Percentiles rank a stretch among this genome's conserved stretches.
Conservation (phyloP, 768 basidiomycete species). For the Cytidiella melzeri region DNA sequence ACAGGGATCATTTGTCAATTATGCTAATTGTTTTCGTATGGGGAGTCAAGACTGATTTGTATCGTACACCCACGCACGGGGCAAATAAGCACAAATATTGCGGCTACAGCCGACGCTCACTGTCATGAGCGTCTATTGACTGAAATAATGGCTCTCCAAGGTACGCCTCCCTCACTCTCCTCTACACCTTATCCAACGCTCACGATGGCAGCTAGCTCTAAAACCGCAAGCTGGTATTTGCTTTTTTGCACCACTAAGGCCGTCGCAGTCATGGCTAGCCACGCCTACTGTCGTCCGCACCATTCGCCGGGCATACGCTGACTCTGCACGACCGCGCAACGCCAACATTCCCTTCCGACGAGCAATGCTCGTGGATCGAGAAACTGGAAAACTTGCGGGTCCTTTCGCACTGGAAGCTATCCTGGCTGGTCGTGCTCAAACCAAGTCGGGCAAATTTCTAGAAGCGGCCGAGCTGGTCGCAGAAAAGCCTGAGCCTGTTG, state of each 20-base stretch:
- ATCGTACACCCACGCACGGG: no score
- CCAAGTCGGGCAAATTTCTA: slow-evolving; percentile 16
- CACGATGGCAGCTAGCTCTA: no score
- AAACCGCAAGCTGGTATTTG: no score
- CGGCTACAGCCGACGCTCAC: no score
- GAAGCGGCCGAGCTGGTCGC: slow-evolving; percentile 49
- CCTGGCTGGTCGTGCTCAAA: slow-evolving; percentile 31
- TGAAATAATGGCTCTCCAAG: not conserved
- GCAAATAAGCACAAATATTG: not conserved
- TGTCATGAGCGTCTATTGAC: not conserved
- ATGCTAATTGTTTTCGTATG: no score
- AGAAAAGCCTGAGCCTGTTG: slow-evolving; percentile 46
- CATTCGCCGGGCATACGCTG: not conserved
- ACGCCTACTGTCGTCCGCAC: not conserved
- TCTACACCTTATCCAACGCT: no score
- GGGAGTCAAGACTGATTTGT: no score
- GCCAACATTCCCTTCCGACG: not conserved
- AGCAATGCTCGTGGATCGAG: slow-evolving; percentile 38
- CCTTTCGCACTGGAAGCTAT: slow-evolving; percentile 35
- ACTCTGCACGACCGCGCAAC: not conserved
- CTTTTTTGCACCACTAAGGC: no score
- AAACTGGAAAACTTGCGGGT: slow-evolving; percentile 33
- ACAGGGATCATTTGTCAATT: no score
- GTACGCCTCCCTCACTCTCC: no score
- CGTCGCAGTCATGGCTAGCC: not conserved